Conservation (phyloP, 2,329 filamentous ascomycete species). For the Colletotrichum cereale region DNA sequence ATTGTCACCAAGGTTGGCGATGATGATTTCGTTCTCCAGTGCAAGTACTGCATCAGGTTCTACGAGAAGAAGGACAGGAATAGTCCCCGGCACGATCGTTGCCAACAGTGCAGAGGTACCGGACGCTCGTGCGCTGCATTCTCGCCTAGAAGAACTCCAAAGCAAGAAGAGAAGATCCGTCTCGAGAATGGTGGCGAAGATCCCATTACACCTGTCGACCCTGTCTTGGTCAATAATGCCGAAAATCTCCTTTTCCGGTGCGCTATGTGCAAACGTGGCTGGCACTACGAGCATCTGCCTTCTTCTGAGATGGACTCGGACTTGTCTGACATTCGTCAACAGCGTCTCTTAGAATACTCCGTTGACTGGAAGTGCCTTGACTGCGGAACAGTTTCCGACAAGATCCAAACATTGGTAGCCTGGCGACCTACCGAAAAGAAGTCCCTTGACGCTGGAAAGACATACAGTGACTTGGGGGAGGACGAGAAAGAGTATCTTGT, state of each 20-base stretch:
- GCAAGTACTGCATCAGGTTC: conserved; percentile 82
- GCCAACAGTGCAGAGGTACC: conserved; percentile 75
- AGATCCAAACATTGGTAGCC: conserved; percentile 84
- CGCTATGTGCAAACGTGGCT: conserved; percentile 78
- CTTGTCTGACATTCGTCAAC: conserved; percentile 61
- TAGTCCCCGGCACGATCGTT: conserved; percentile 78
- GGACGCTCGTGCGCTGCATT: conserved; percentile 82
- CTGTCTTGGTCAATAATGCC: conserved; percentile 77
- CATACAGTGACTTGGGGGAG: conserved; percentile 65
- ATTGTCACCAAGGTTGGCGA: conserved; percentile 86
- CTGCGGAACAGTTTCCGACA: conserved; percentile 73
- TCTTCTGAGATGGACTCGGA: conserved; percentile 35
- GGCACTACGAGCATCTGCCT: conserved; percentile 85
- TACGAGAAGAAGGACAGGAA: conserved; percentile 75
- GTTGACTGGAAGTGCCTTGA: conserved; percentile 84
- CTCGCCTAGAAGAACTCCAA: conserved; percentile 76
- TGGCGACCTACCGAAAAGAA: conserved; percentile 81
- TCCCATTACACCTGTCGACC: conserved; percentile 75
- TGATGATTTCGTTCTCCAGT: conserved; percentile 88
- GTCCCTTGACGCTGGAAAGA: conserved; percentile 61
- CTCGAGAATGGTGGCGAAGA: conserved; percentile 84
- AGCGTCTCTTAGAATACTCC: conserved; percentile 79
- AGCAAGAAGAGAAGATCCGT: conserved; percentile 86
- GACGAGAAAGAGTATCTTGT: conserved; percentile 92
- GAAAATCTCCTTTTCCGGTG: conserved; percentile 88